phyloP scores from a whole-genome alignment of 2,329 filamentous ascomycete genomes.

The Cladosporium oxysporum region DNA sequence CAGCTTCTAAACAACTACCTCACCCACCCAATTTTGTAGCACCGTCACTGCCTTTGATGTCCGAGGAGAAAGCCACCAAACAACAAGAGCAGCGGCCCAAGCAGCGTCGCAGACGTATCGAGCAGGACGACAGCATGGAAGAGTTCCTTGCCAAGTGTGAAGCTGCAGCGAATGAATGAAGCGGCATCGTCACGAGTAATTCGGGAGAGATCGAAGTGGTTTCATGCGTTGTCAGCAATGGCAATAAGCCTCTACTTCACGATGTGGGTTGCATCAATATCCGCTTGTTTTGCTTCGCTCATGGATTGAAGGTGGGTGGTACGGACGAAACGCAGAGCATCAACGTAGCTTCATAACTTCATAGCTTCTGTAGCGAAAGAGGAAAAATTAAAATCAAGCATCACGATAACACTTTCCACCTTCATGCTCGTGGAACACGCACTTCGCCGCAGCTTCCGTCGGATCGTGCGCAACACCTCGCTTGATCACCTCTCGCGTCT shows the following conservation, averaged over 20 bases:
- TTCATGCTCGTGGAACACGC: conserved; percentile 7
- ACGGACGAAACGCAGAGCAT: background rate
- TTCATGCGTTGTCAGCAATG: background rate
- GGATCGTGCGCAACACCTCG: background rate
- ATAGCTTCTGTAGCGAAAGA: background rate
- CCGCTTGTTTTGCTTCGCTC: background rate
- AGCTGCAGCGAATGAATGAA: background rate
- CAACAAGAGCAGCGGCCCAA: background rate
- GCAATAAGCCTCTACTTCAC: background rate
- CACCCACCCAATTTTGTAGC: background rate
- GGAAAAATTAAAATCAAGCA: background rate
- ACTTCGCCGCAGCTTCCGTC: background rate
- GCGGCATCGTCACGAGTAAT: background rate
- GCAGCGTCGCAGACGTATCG: conserved; percentile 2
- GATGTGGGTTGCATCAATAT: background rate
- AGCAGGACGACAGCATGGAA: conserved; percentile 11
- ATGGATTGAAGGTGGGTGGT: background rate
- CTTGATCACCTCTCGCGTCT: background rate
- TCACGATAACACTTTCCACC: conserved; percentile 7
- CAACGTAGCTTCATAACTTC: background rate
- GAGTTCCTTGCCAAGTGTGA: conserved; percentile 11
- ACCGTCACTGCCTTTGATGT: background rate
- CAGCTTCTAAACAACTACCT: background rate
- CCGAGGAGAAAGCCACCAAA: background rate
- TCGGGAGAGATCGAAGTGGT: background rate